Conservation (phyloP, 139 green algal genomes). For the Picochlorum sp. region DNA sequence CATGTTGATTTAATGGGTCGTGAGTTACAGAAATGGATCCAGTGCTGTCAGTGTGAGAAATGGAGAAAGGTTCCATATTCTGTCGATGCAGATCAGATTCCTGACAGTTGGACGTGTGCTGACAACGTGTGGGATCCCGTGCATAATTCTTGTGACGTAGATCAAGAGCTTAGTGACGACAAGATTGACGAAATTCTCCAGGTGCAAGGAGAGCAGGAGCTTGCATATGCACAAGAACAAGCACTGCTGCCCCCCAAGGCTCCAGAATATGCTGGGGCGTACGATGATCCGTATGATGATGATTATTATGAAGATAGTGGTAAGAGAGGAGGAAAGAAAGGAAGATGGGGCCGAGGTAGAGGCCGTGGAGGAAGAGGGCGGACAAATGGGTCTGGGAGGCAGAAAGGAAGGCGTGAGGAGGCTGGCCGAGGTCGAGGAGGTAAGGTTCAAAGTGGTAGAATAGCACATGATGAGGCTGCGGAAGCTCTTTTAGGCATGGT, state of each 20-base stretch:
- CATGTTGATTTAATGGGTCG: slow-evolving; percentile 8
- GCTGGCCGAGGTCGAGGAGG: slow-evolving; percentile 3
- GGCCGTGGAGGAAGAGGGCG: slow-evolving; percentile 13
- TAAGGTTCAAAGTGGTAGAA: slow-evolving; percentile 17
- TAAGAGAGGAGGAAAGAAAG: slow-evolving; percentile 1
- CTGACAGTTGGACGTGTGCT: slow-evolving; percentile 64
- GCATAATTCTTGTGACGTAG: slow-evolving; percentile 43
- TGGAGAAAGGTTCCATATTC: slow-evolving; percentile 74
- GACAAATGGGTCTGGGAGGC: slow-evolving; percentile 6
- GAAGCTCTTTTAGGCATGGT: slow-evolving; percentile 64
- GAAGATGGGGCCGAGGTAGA: slow-evolving; percentile 13
- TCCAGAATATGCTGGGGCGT: background rate
- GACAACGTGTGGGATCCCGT: slow-evolving; percentile 63
- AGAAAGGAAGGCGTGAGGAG: background rate
- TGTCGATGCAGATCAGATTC: slow-evolving; percentile 57
- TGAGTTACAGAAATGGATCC: slow-evolving; percentile 78
- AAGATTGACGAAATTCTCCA: slow-evolving; percentile 60
- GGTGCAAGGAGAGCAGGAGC: background rate
- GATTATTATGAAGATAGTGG: slow-evolving; percentile 24
- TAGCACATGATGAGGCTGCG: slow-evolving; percentile 47
- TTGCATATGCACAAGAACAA: background rate
- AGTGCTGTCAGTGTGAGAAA: slow-evolving; percentile 67
- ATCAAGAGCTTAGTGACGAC: slow-evolving; percentile 57
- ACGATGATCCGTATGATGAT: slow-evolving; percentile 25
- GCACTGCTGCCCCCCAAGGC: background rate